These are phyloP conservation scores for Cladosporium halotolerans DNA, from an alignment of 2,329 filamentous ascomycete species.

Conservation along the genomic window DNA sequence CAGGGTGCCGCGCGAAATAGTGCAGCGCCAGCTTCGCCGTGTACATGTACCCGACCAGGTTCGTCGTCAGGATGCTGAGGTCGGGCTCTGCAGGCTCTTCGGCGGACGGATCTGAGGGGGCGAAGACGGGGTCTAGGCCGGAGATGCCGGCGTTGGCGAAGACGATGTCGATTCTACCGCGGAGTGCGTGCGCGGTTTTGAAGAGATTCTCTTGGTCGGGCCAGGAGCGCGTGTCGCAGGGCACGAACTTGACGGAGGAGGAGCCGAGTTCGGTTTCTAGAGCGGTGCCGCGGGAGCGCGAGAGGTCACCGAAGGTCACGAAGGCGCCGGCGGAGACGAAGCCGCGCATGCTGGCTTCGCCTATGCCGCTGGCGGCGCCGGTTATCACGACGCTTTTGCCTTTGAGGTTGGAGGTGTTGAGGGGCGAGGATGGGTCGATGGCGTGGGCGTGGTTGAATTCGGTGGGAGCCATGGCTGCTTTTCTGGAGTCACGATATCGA, in stretches of 20 bases:
- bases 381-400: conserved; percentile 46
- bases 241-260: conserved; percentile 25
- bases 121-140: conserved; percentile 18
- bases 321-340: conserved; percentile 29
- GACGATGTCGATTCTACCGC: conserved; percentile 22
- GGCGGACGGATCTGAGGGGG: conserved; percentile 10
- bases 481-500: neutral
- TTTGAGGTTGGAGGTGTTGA: conserved; percentile 31
- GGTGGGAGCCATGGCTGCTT: neutral
- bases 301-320: conserved; percentile 32
- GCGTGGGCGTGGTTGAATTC: conserved; percentile 8
- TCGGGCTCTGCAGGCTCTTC: conserved; percentile 23
- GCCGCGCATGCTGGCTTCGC: conserved; percentile 28
- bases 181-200: conserved; percentile 23
- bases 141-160: conserved; percentile 27
- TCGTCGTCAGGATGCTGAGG: conserved; percentile 20
- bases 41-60: conserved; percentile 23
- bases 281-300: conserved; percentile 20
- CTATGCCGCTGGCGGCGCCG: conserved; percentile 39
- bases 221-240: conserved; percentile 28
- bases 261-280: conserved; percentile 28
- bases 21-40: conserved; percentile 35
- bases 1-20: conserved; percentile 27
- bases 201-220: conserved; percentile 27
- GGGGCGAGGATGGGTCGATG: conserved; percentile 30